Base-by-base conservation (phyloP, 2,329 filamentous ascomycete species). In the Exophiala sideris region DNA sequence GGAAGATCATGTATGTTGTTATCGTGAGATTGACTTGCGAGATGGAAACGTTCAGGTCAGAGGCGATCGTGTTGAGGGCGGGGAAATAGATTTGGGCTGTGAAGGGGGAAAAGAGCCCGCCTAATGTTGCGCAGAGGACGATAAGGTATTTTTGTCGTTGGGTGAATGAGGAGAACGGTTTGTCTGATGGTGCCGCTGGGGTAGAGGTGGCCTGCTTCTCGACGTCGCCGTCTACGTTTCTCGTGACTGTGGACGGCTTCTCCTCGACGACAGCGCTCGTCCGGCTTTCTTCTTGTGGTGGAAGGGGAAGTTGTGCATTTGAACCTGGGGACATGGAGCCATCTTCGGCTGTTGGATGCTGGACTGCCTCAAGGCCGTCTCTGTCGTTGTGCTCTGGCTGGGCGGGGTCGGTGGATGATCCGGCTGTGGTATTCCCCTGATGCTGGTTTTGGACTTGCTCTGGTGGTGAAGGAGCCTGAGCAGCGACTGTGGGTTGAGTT, bases 101-200 rank as follows among this genome's bases (percentile, higher is more conserved):
- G 80, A 53, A 76, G 79, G 20, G 75, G 75, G 2, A 77, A 76
- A 6, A 79, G 58, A 1, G 79, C 7, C 41, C 21, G 10, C 21
- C 41, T n/a, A 44, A 3, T 4, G 41, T 32, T 7, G 79, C 74
- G 47, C 78, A 76, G 62, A 74, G 69, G 20, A 79, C 72, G 34
- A 80, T 72, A 56, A 73, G 61, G 51, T 73, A 69, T 61, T 78
- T 79, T 60, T 76, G 48, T n/a, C 12, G 32, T 9, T 10, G 14
- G 8, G 35, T 56, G 50, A 56, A 56, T 3, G 38, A 42, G 3
- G 42, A 52, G 34, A 53, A 56, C n/a, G 53, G 49, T 34, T 46
- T 46, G 29, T 46, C 21, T 38, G 35, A 5, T 38, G 11, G 5
- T 38, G 35, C 11, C 35, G 24, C 24, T 29, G 24, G 24, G 5